Evolutionary conservation across 2,329 filamentous ascomycete genomes (phyloP).

Genomic region (Cytospora mali): DNA sequence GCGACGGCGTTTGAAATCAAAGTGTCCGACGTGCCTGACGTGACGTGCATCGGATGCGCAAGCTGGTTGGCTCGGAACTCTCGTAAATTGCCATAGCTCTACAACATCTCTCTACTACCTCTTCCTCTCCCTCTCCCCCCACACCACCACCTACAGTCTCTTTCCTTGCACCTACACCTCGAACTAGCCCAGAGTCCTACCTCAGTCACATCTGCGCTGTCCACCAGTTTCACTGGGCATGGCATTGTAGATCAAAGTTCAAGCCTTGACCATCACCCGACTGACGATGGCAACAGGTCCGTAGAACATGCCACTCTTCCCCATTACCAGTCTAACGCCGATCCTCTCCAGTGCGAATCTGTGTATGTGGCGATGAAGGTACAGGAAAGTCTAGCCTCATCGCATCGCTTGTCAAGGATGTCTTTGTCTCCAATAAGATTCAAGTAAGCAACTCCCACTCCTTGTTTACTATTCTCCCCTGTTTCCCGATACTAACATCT

Average conservation of each 20-base stretch:
- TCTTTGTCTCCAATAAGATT: conserved; percentile 94
- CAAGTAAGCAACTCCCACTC: conserved; percentile 39
- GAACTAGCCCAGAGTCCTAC: not conserved
- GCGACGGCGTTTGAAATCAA: conserved; percentile 1
- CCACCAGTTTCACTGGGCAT: conserved; percentile 5
- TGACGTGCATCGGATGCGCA: not conserved
- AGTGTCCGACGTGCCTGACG: not conserved
- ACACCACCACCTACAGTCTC: not conserved
- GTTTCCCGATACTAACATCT: not conserved
- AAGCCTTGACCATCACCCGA: conserved; percentile 7
- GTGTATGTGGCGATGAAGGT: conserved; percentile 94
- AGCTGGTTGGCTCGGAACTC: not conserved
- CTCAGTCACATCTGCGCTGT: not conserved
- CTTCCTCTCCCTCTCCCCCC: not conserved
- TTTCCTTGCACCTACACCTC: not conserved
- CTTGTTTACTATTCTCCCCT: not conserved
- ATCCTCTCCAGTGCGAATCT: conserved; percentile 78
- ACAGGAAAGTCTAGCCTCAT: conserved; percentile 94
- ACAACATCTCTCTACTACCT: not conserved
- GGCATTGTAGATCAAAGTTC: conserved; percentile 14
- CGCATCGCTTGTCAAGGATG: conserved; percentile 93
- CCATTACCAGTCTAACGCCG: conserved; percentile 24
- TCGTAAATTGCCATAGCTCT: not conserved
- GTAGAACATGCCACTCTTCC: conserved; percentile 14
- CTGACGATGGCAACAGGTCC: conserved; percentile 36